Evolutionary conservation across 1,139 yeast species (phyloP).

Genomic region (Scheffersomyces insectosa): DNA sequence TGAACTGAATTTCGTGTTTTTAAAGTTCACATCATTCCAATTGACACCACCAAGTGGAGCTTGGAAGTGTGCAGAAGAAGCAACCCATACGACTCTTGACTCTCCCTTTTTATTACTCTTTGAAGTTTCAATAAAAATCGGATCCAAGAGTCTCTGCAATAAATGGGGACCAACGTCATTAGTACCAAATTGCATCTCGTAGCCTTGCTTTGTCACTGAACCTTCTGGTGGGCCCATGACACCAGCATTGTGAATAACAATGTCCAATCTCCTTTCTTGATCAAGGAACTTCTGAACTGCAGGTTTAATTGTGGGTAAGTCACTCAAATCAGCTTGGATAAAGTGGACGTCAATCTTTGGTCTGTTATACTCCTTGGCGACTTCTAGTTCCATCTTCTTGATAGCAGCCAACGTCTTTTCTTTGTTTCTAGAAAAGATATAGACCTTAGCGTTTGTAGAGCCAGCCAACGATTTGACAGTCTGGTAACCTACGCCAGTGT

Average conservation of each 20-base stretch:
- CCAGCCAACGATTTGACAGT: constrained; percentile 10
- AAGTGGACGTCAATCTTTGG: constrained; percentile 8
- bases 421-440: constrained; percentile 18
- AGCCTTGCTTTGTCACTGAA: constrained; percentile 32
- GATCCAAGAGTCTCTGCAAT: constrained; percentile 45
- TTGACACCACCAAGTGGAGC: constrained; percentile 43
- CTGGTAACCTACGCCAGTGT: constrained; percentile 20
- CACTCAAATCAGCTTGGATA: constrained; percentile 40
- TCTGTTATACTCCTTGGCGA: constrained; percentile 8
- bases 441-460: constrained; percentile 14
- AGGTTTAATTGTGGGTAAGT: constrained; percentile 43
- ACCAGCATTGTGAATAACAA: constrained; percentile 53
- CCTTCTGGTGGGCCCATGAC: constrained; percentile 44
- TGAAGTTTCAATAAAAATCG: constrained; percentile 37
- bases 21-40: constrained; percentile 36
- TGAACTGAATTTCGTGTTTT: constrained; percentile 5
- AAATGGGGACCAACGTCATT: constrained; percentile 53
- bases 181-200: constrained; percentile 49
- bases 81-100: constrained; percentile 38
- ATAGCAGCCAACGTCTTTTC: constrained; percentile 17
- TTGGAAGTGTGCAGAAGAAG: constrained; percentile 39
- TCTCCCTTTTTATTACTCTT: constrained; percentile 5
- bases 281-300: constrained; percentile 34
- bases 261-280: constrained; percentile 30
- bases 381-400: constrained; percentile 10